These are phyloP conservation scores for Claviceps spartinae DNA, from an alignment of 2,329 filamentous ascomycete species.

Conservation along the genomic window DNA sequence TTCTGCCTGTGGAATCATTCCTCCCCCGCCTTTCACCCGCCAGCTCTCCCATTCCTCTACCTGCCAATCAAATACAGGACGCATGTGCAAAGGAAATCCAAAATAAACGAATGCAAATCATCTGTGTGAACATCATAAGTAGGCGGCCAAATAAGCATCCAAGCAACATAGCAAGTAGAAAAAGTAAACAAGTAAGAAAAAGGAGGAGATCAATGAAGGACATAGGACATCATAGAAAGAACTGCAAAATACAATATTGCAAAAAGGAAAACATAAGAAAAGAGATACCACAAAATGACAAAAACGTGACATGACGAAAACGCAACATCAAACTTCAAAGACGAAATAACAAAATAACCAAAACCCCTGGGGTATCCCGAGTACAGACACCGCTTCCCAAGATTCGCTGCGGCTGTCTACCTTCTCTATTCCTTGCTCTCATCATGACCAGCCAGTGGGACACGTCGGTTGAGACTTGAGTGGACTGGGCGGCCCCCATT, in stretches of 20 bases:
- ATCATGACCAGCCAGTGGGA: background rate
- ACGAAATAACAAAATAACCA: background rate
- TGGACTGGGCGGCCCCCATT: background rate
- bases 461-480: background rate
- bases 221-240: too few relatives aligned
- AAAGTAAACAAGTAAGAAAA: background rate
- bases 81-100: too few relatives aligned
- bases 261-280: background rate
- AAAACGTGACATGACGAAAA: background rate
- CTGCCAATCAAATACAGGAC: too few relatives aligned
- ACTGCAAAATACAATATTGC: too few relatives aligned
- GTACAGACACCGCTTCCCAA: conserved; percentile 1
- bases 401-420: background rate
- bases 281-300: background rate
- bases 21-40: too few relatives aligned
- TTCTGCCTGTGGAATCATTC: too few relatives aligned
- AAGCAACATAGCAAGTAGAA: background rate
- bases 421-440: conserved; percentile 1
- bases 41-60: too few relatives aligned
- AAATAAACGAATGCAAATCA: too few relatives aligned
- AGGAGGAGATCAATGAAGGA: too few relatives aligned
- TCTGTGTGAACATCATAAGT: too few relatives aligned
- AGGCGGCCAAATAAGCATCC: background rate
- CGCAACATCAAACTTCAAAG: too few relatives aligned
- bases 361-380: conserved; percentile 3